Conservation (phyloP, 2,329 filamentous ascomycete genomes). For the Fusarium staphyleae region DNA sequence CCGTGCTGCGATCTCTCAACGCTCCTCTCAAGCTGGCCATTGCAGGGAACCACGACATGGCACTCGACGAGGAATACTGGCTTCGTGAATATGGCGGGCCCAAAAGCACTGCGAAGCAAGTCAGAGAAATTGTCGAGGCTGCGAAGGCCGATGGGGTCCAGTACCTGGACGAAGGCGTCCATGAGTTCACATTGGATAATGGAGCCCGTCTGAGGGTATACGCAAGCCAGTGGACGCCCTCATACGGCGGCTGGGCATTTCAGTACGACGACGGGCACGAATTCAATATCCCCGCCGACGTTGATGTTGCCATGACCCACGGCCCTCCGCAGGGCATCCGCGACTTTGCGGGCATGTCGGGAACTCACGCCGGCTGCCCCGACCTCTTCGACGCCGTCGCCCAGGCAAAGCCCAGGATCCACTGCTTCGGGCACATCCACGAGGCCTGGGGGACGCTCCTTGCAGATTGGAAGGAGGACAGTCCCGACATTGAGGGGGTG, state of each 20-base stretch:
- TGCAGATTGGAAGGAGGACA: constrained; percentile 56
- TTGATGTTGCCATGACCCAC: constrained; percentile 62
- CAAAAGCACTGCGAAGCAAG: constrained; percentile 43
- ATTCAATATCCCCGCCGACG: constrained; percentile 46
- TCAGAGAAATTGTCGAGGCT: constrained; percentile 49
- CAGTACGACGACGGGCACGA: constrained; percentile 55
- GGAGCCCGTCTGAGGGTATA: constrained; percentile 58
- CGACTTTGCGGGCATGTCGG: constrained; percentile 46
- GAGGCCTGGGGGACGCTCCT: constrained; percentile 64
- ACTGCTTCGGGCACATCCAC: constrained; percentile 68
- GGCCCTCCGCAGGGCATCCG: constrained; percentile 61
- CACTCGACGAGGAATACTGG: constrained; percentile 45
- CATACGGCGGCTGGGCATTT: constrained; percentile 56
- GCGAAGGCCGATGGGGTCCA: constrained; percentile 50
- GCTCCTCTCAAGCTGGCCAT: constrained; percentile 62
- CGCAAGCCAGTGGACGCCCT: constrained; percentile 61
- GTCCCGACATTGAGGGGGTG: constrained; percentile 53
- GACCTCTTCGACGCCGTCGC: constrained; percentile 56
- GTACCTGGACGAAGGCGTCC: constrained; percentile 57
- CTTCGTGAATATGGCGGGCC: constrained; percentile 6
- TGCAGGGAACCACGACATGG: constrained; percentile 62
- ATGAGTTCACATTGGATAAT: constrained; percentile 57
- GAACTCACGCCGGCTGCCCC: constrained; percentile 51
- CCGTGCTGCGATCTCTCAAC: constrained; percentile 51
- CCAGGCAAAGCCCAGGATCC: constrained; percentile 53